Percentiles rank a stretch among this genome's conserved stretches.
Evolutionary conservation across 306 rosid species (phyloP).

Genomic region (Lagenaria siceraria): DNA sequence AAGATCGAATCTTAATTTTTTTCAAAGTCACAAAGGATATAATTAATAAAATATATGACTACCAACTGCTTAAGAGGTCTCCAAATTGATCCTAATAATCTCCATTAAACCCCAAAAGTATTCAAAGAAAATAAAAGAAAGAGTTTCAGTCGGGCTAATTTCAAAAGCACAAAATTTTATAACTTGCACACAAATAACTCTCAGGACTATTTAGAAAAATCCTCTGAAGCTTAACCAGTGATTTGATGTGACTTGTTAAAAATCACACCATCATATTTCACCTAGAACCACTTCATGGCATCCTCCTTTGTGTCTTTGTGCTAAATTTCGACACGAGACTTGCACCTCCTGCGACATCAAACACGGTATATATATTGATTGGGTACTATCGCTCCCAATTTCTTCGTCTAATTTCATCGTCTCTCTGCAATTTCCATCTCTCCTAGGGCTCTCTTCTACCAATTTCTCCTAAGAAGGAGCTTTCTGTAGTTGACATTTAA

Average conservation of each 20-base stretch:
- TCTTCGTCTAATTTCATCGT: too few relatives aligned
- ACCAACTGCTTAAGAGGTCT: neutral
- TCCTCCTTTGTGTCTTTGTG: slow-evolving; percentile 79
- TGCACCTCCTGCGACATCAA: slow-evolving; percentile 75
- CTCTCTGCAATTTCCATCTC: too few relatives aligned
- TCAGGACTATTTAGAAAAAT: neutral
- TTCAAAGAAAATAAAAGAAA: neutral
- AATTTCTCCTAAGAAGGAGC: too few relatives aligned
- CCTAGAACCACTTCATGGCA: slow-evolving; percentile 92
- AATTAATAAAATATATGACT: neutral
- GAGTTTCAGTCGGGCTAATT: slow-evolving; percentile 3
- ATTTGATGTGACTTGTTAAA: slow-evolving; percentile 65
- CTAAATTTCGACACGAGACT: slow-evolving; percentile 67
- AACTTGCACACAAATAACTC: neutral
- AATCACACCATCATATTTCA: slow-evolving; percentile 80
- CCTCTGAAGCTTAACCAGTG: slow-evolving; percentile 11
- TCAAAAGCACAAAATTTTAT: slow-evolving; percentile 1
- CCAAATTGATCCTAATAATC: neutral
- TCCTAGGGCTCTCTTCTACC: too few relatives aligned
- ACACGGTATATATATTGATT: too few relatives aligned
- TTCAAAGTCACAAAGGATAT: neutral
- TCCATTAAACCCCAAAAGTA: neutral
- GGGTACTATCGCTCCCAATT: too few relatives aligned
- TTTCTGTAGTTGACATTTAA: too few relatives aligned
- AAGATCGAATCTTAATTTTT: neutral